phyloP scores from a whole-genome alignment of 805 yeast species.

The Barnettozyma californica region DNA sequence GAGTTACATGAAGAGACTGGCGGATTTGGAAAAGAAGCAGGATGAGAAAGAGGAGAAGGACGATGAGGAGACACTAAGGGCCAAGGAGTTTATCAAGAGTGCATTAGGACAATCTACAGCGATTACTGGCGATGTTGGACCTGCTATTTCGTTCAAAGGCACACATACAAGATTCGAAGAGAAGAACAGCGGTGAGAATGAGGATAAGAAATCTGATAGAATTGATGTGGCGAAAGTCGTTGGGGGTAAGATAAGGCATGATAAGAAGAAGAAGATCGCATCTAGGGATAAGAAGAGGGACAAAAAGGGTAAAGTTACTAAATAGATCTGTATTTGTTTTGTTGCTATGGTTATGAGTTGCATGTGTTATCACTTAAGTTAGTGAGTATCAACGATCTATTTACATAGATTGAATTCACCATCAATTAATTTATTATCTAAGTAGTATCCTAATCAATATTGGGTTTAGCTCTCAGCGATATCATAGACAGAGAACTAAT shows the following conservation, averaged over 20 bases:
- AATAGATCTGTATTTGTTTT: background rate
- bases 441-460: no score
- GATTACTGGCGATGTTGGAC: slow-evolving; percentile 25
- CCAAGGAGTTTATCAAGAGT: slow-evolving; percentile 40
- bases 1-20: slow-evolving; percentile 56
- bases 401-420: no score
- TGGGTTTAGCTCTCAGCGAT: no score
- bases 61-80: slow-evolving; percentile 32
- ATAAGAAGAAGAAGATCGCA: background rate
- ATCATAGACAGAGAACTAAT: no score
- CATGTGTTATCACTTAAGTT: no score
- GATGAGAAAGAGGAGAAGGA: slow-evolving; percentile 10
- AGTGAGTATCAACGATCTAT: no score
- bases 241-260: slow-evolving; percentile 11
- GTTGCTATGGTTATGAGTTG: no score
- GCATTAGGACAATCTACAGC: slow-evolving; percentile 31
- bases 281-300: slow-evolving; percentile 5
- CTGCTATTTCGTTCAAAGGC: slow-evolving; percentile 51
- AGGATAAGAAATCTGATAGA: slow-evolving; percentile 4
- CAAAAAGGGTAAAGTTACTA: slow-evolving; percentile 3
- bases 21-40: slow-evolving; percentile 19
- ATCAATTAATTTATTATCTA: no score
- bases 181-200: slow-evolving; percentile 10
- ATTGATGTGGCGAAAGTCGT: slow-evolving; percentile 3
- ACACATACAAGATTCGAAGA: slow-evolving; percentile 46